Percentiles rank a stretch among this genome's conserved stretches.
Evolutionary conservation across 257 asterid species (phyloP).

Genomic region (Rhazya stricta): DNA sequence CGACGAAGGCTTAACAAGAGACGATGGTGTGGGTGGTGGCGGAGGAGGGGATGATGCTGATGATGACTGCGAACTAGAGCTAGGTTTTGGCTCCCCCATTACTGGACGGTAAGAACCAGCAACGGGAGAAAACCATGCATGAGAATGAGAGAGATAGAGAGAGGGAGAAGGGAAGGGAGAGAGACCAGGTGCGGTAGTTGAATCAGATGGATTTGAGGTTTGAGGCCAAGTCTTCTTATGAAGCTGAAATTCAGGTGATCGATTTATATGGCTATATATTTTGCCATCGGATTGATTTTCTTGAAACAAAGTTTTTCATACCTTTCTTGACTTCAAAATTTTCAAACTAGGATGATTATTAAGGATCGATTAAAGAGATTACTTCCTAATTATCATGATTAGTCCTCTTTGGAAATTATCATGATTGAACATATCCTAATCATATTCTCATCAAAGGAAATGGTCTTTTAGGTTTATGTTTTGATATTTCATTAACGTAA

Average conservation of each 20-base stretch:
- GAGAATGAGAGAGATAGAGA: neutral
- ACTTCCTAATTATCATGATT: neutral
- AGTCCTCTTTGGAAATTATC: neutral
- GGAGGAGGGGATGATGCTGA: constrained; percentile 28
- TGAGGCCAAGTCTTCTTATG: neutral
- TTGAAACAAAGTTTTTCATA: neutral
- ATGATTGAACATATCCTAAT: neutral
- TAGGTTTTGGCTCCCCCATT: constrained; percentile 57
- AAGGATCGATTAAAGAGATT: neutral
- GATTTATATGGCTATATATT: neutral
- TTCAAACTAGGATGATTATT: neutral
- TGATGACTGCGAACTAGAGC: constrained; percentile 23
- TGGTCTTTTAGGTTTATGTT: no score
- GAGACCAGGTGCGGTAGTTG: constrained; percentile 5
- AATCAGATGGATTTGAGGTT: neutral
- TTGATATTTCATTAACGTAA: no score
- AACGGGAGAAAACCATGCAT: constrained; percentile 30
- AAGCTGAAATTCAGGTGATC: neutral
- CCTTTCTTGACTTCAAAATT: neutral
- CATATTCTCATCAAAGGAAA: no score
- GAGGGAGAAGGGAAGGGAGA: neutral
- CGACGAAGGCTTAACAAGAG: constrained; percentile 60
- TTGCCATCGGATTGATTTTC: neutral
- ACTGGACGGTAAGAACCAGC: constrained; percentile 36
- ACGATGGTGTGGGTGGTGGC: constrained; percentile 23